Evolutionary conservation across 768 basidiomycete genomes (phyloP), one percentile per base, ranked within the genome.

Genomic region (Lactifluus pinguis): DNA sequence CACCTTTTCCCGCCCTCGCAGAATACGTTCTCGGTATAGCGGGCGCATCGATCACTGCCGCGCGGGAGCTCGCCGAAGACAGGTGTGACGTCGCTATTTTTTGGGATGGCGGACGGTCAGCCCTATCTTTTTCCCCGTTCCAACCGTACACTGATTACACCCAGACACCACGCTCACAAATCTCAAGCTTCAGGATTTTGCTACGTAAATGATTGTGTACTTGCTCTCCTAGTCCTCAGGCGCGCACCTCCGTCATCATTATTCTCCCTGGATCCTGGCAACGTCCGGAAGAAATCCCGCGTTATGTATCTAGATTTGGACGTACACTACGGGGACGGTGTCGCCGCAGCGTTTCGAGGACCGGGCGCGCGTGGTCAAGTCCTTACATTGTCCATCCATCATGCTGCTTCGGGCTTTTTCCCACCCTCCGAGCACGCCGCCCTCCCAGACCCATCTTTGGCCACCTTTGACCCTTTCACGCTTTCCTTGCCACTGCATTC

Each of bases 261-360:
- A 7, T 54, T 61, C 51, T 62, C 55, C 9, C 14, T 62, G 4
- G 38, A 51, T 0, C 54, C 56, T 2, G 41, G 53, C 2, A 48
- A 21, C 8, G 29, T 57, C 25, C 53, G 61, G 34, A 69, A 73
- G 57, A 80, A 79, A 62, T 77, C 81, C 0, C 81, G 88, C 2
- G 79, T 94, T 11, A 84, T 98, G 82, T 97, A 97, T 73, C 78
- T 98, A 52, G 95, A 98, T 69, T 74, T 98, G 9, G 95, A 98
- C 70, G 77, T 97, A 3, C 95, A 98, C 70, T 93, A 91, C 67
- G 89, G 88, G 4, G 93, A 97, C 68, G 92, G 83, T 0, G 92
- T 95, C 49, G 87, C 88, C 0, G 80, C 87, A 42, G 90, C 92
- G 0, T 90, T 92, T 69, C 72, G 61, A 78, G 59, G 72, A 75